phyloP scores from a whole-genome alignment of 106 monocot genomes.

The Dioscorea alata region DNA sequence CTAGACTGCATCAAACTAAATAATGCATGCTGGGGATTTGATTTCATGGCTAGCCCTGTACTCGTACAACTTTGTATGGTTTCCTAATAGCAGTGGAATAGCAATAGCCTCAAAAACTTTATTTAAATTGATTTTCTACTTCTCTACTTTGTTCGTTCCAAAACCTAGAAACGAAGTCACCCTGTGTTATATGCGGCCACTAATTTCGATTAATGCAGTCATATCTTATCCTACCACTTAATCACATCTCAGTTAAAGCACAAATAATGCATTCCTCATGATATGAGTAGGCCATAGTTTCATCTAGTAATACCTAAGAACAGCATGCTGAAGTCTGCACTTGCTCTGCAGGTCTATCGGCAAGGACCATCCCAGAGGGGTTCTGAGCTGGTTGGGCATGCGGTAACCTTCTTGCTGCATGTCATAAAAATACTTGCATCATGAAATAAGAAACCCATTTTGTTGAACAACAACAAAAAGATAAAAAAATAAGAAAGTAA shows the following conservation, averaged over 20 bases:
- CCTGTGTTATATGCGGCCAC: background rate
- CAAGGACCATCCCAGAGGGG: conserved; percentile 20
- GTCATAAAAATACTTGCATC: background rate
- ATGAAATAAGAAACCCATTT: background rate
- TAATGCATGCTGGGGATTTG: no score
- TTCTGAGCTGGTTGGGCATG: conserved; percentile 25
- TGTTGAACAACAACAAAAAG: no score
- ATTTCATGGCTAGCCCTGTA: no score
- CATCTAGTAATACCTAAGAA: conserved; percentile 14
- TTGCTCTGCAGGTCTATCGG: conserved; percentile 12
- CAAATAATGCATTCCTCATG: background rate
- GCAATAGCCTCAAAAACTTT: no score
- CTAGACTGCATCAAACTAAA: no score
- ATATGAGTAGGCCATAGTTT: no score
- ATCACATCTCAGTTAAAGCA: background rate
- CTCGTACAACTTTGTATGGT: no score
- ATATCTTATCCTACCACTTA: background rate
- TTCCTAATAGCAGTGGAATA: no score
- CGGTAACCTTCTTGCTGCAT: conserved; percentile 24
- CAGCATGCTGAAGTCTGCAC: conserved; percentile 17
- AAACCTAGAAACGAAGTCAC: background rate
- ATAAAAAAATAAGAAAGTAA: no score
- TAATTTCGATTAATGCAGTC: background rate
- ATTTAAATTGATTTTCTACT: no score
- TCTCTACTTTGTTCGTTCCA: background rate